A percentile compares a stretch with the other conserved stretches of the same genome.
These are phyloP conservation scores for Nevesoporus exiguus DNA, from an alignment of 768 basidiomycete species.

Conservation along the genomic window DNA sequence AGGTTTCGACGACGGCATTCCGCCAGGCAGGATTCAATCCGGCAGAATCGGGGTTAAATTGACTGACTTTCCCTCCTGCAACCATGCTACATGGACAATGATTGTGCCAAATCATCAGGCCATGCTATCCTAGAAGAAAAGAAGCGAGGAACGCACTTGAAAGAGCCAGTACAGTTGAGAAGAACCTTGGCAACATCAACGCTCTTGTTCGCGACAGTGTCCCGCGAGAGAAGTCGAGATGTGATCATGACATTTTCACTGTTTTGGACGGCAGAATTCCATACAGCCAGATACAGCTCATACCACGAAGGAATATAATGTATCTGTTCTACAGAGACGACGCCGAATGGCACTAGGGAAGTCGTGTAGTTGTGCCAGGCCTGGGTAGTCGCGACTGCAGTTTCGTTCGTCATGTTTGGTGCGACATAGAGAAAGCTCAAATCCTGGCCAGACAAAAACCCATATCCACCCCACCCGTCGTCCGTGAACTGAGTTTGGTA, in stretches of 20 bases:
- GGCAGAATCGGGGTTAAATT: too few species aligned
- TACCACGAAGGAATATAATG: slow-evolving; percentile 5
- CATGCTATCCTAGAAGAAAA: not conserved
- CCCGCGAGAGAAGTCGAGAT: slow-evolving; percentile 9
- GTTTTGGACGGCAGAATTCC: not conserved
- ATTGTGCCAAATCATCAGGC: not conserved
- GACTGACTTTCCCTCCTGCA: slow-evolving; percentile 45
- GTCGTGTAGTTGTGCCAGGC: slow-evolving; percentile 31
- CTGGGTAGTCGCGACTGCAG: slow-evolving; percentile 34
- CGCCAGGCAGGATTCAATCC: slow-evolving; percentile 53
- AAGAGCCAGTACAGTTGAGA: not conserved
- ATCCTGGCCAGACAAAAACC: not conserved
- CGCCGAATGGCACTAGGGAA: slow-evolving; percentile 8
- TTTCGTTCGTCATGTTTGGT: slow-evolving; percentile 36
- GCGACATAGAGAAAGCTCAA: slow-evolving; percentile 25
- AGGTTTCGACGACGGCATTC: slow-evolving; percentile 34
- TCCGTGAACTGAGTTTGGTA: slow-evolving; percentile 38
- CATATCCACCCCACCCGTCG: slow-evolving; percentile 43
- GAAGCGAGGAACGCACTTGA: slow-evolving; percentile 2
- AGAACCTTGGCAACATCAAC: slow-evolving; percentile 6
- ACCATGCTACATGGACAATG: slow-evolving; percentile 29
- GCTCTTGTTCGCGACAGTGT: slow-evolving; percentile 5
- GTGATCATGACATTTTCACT: slow-evolving; percentile 4
- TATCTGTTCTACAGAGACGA: not conserved
- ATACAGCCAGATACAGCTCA: not conserved